phyloP scores from a whole-genome alignment of 2,329 filamentous ascomycete species.

The Ilyonectria destructans region DNA sequence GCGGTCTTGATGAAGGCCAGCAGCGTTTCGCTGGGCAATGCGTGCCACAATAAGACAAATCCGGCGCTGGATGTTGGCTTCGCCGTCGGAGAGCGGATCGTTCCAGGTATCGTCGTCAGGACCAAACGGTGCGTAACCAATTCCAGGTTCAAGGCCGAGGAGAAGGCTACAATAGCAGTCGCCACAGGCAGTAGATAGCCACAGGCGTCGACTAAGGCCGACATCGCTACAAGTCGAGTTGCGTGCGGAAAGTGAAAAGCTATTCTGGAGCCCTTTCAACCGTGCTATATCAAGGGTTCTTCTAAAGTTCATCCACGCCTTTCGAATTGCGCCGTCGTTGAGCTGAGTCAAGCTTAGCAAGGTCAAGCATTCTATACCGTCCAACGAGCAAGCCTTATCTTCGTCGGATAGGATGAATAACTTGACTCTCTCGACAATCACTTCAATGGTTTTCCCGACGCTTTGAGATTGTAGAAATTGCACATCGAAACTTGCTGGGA shows the following conservation, averaged over 20 bases:
- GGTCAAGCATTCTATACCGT: slow-evolving; percentile 32
- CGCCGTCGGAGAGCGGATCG: slow-evolving; percentile 25
- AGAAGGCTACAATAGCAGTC: slow-evolving; percentile 38
- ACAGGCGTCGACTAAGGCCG: slow-evolving; percentile 28
- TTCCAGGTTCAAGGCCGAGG: slow-evolving; percentile 31
- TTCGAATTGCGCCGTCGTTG: slow-evolving; percentile 31
- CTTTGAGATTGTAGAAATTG: slow-evolving; percentile 21
- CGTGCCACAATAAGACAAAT: slow-evolving; percentile 29
- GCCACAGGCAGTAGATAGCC: slow-evolving; percentile 31
- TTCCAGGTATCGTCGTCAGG: slow-evolving; percentile 26
- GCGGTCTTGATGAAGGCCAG: slow-evolving; percentile 21
- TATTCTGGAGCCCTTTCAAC: slow-evolving; percentile 29
- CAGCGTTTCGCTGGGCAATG: slow-evolving; percentile 32
- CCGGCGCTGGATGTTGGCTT: slow-evolving; percentile 32
- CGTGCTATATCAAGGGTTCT: slow-evolving; percentile 30
- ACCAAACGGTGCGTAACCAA: slow-evolving; percentile 29
- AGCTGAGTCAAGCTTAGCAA: slow-evolving; percentile 26
- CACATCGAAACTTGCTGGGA: slow-evolving; percentile 22
- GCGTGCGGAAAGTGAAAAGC: slow-evolving; percentile 30
- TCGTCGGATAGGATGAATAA: slow-evolving; percentile 25
- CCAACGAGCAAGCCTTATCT: slow-evolving; percentile 25
- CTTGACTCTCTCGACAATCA: slow-evolving; percentile 31
- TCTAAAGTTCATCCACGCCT: slow-evolving; percentile 30
- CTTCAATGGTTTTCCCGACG: slow-evolving; percentile 20
- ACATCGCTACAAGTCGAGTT: slow-evolving; percentile 10